Evolutionary conservation across 805 yeast genomes (phyloP), one percentile per base, ranked within the genome.

Genomic region (Kregervanrija delftensis): DNA sequence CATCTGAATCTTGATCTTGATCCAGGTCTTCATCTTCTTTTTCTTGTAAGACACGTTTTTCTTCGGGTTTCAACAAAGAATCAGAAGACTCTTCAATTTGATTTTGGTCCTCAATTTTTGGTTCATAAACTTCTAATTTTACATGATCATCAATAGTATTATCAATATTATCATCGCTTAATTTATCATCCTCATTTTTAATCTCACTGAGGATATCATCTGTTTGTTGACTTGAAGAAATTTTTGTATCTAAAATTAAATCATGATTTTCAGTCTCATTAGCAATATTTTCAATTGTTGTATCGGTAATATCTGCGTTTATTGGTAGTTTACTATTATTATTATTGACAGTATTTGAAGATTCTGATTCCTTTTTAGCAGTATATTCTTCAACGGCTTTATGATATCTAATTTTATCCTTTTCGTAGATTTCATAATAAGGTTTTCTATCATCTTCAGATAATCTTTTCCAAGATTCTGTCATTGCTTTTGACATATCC

Each of bases 391-490:
- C 76, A 82, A 87, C 79, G 57, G 88, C 95, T 41, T 70, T 73
- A 43, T 77, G 77, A 59, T 87, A 89, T 59, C 95, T 74, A 45
- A 74, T 74, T 56, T 83, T 79, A 53, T 87, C 96, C 42, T 83
- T 85, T 57, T 82, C 90, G 59, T 83, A 88, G 42, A 84, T 64
- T 45, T 83, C 81, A 55, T 79, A 79, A 60, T 77, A 90, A 3
- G 90, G 89, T 51, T 77, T 78, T 46, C 86, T 76, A 9, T 75
- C 86, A 30, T 79, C 84, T 34, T 80, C 83, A 46, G 72, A 76
- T 53, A 90, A 70, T 42, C 68, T 71, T 57, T 86, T 86, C 97
- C 97, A 90, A 4, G 83, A 81, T 50, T 86, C 96, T 1, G 95
- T 79, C 68, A 90, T 69, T 12, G 83, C 83, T 56, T 77, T 82